Base-by-base conservation (phyloP, 202 grass and related monocot genomes). In the Carex arenaria region DNA sequence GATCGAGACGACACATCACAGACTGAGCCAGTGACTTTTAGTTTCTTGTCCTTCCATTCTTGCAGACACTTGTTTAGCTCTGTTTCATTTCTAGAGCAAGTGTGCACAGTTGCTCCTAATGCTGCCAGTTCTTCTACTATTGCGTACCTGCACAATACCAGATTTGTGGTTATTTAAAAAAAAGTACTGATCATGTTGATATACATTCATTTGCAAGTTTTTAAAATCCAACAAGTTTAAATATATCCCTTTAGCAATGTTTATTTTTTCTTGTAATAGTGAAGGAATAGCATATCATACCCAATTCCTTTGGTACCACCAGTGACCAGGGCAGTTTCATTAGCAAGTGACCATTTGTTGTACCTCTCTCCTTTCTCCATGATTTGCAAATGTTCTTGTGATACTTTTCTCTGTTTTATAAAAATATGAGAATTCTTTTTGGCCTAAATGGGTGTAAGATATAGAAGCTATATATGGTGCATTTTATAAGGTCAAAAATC, bases 251-350 rank as follows among this genome's bases (percentile, higher is more conserved):
- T 67, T 18, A 9, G 12, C 14, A n/a, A 8, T 38, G 32, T 67
- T 59, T 59, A 59, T 17, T 7, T 59, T 43, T 10, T 19, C 4
- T 64, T 36, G 4, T 45, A 83, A 22, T 47, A 49, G 11, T 43
- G 42, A 43, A 43, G 8, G 7, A 7, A 43, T 43, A 66, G 10
- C 28, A 36, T 34, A 17, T 52, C 4, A 3, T 87, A 89, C 85
- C 91, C 88, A n/a, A 93, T 93, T 11, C 91, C 91, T 80, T 84
- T 90, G 43, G 74, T 88, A 64, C 91, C 91, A 31, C 91, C 91
- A 10, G 91, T 93, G 34, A 93, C 91, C 1, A 93, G 75, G 26
- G 88, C 91, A 10, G 86, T 90, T 69, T 22, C 79, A 61, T 68
- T 83, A 15, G 67, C 65, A 17, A 93, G 86, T 56, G 36, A 82